phyloP scores from a whole-genome alignment of 2,329 filamentous ascomycete species.

The Graphium sp. region DNA sequence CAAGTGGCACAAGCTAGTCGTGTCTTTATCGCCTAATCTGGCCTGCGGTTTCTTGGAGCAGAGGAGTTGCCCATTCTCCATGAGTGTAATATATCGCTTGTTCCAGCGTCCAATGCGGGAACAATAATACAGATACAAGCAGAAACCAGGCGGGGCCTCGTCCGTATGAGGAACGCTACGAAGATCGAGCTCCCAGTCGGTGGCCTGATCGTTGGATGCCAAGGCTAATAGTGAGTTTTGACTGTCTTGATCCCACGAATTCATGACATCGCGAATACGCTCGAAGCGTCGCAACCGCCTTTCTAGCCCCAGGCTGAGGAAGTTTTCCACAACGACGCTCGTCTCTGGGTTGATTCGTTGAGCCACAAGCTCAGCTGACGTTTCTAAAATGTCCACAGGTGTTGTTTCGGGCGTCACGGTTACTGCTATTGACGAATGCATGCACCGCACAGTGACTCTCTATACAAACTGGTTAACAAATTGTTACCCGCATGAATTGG shows the following conservation, averaged over 20 bases:
- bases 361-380: conserved; percentile 45
- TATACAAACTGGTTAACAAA: no score
- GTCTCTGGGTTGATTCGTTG: conserved; percentile 46
- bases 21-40: conserved; percentile 45
- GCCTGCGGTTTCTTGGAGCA: conserved; percentile 55
- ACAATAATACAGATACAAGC: conserved; percentile 63
- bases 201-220: conserved; percentile 36
- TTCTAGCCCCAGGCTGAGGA: conserved; percentile 59
- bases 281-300: conserved; percentile 76
- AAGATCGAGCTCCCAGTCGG: conserved; percentile 45
- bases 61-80: conserved; percentile 54
- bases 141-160: conserved; percentile 48
- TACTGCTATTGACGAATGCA: conserved; percentile 51
- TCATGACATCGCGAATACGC: conserved; percentile 70
- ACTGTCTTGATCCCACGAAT: conserved; percentile 75
- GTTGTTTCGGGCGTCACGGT: conserved; percentile 61
- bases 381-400: conserved; percentile 52
- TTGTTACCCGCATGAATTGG: conserved; percentile 15
- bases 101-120: conserved; percentile 75
- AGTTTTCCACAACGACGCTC: conserved; percentile 64
- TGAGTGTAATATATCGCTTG: conserved; percentile 64
- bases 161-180: conserved; percentile 38
- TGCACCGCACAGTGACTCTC: conserved; percentile 58
- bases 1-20: conserved; percentile 59
- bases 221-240: conserved; percentile 56